Evolutionary conservation across 2,329 filamentous ascomycete genomes (phyloP), one percentile per base, ranked within the genome.

Genomic region (Talaromyces islandicus): DNA sequence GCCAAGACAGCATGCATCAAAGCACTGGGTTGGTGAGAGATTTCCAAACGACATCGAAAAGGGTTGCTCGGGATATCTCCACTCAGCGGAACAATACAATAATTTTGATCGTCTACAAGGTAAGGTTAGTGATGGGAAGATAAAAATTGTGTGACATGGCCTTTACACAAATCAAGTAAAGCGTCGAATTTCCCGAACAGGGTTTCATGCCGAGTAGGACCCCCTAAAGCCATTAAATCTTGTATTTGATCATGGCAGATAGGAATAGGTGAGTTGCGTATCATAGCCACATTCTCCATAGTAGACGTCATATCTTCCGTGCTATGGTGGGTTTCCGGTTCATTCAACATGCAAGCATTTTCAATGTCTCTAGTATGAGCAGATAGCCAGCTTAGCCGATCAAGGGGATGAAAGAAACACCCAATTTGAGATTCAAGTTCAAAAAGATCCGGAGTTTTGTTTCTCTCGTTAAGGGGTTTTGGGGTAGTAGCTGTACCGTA

Each of bases 21-120:
- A 14, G 27, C 32, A 30, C 9, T 19, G n/a, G 57, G 54, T 50
- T n/a, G 11, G 10, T 19, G 57, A 4, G 51, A 59, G 17, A 30
- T 10, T 19, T 59, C 52, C 43, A 59, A 12, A 14, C 41, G 57
- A 32, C 51, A 59, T 50, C 57, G 51, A 30, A 59, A n/a, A 38
- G 57, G 57, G 48, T 59, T 59, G 50, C 57, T 50, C 7, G 19
- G 38, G 27, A 59, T 38, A 55, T 59, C 57, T 50, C 57, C 29
- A 9, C 57, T 59, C 17, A 59, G 41, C 12, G 57, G 57, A 7
- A 50, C 9, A 11, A 59, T 29, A 41, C 57, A 59, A 4, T 50
- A 55, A 7, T 48, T 21, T 54, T 54, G 50, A 48, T 59, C 51
- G 11, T 59, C 57, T 59, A 9, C 3, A 19, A 54, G 10, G 1